Evolutionary conservation across 352 stramenopile species (phyloP).

Genomic region (Pythium volutum): DNA sequence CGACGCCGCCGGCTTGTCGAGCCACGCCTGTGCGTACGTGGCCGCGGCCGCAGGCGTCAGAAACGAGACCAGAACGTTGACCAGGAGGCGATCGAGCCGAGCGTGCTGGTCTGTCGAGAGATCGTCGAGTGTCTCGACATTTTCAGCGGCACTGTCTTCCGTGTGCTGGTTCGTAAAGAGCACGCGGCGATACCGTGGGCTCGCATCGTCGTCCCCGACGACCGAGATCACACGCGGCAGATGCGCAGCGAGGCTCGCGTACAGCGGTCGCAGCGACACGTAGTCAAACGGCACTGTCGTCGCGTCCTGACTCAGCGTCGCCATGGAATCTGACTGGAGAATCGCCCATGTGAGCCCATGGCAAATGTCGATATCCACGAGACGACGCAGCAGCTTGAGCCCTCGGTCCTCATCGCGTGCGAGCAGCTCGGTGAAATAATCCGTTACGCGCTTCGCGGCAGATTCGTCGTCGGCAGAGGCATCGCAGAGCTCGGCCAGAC

Average conservation of each 20-base stretch:
- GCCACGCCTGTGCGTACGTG: constrained; percentile 8
- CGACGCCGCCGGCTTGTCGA: not conserved
- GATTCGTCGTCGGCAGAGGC: constrained; percentile 39
- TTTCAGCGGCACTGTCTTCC: not conserved
- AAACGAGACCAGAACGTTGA: constrained; percentile 13
- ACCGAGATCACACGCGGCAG: constrained; percentile 9
- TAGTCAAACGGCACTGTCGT: constrained; percentile 38
- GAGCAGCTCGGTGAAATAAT: constrained; percentile 41
- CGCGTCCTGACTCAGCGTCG: constrained; percentile 53
- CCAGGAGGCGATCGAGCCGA: constrained; percentile 14
- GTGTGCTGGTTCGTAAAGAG: constrained; percentile 27
- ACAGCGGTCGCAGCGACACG: constrained; percentile 19
- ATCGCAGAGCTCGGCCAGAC: constrained; percentile 58
- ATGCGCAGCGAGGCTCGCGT: constrained; percentile 10
- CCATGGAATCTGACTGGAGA: constrained; percentile 62
- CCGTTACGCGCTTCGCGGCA: constrained; percentile 26
- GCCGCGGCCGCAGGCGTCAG: not conserved
- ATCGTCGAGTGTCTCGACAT: constrained; percentile 17
- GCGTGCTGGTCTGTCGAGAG: constrained; percentile 13
- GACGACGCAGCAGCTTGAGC: constrained; percentile 34
- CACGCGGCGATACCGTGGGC: constrained; percentile 19
- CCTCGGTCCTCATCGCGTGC: constrained; percentile 15
- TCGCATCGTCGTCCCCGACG: constrained; percentile 4
- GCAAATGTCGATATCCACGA: constrained; percentile 69
- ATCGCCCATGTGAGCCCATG: constrained; percentile 75